Conservation (phyloP, 352 stramenopile genomes). For the Aphanomyces invadans region DNA sequence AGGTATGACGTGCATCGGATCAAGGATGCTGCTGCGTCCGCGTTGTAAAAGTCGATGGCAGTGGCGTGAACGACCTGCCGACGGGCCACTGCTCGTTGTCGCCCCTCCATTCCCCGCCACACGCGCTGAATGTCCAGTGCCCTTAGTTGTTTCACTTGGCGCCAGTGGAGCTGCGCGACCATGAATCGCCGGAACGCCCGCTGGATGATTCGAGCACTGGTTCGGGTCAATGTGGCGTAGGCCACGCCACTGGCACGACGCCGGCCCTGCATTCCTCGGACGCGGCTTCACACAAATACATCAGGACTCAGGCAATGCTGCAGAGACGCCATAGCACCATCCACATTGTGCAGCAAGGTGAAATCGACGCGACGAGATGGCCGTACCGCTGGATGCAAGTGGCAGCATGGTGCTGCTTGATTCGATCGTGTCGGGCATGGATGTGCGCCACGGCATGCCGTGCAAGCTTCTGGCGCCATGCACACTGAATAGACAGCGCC, state of each 20-base stretch:
- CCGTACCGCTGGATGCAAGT: constrained; percentile 1
- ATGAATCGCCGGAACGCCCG: neutral
- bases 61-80: neutral
- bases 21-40: neutral
- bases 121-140: constrained; percentile 4
- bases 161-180: neutral
- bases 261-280: neutral
- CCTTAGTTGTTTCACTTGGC: constrained; percentile 3
- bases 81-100: neutral
- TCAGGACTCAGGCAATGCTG: neutral
- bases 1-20: neutral
- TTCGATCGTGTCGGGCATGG: neutral
- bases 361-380: too few species aligned
- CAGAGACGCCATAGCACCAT: too few species aligned
- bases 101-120: neutral
- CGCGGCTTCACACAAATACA: neutral
- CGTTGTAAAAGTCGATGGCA: neutral
- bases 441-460: neutral
- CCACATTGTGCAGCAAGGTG: too few species aligned
- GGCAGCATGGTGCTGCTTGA: neutral
- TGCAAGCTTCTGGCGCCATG: constrained; percentile 11
- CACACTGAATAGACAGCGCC: constrained; percentile 8
- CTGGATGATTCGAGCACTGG: neutral
- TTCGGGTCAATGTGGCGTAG: neutral
- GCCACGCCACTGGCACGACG: neutral